Conservation (phyloP, 2,329 filamentous ascomycete genomes). For the Elsinoe arachidis region DNA sequence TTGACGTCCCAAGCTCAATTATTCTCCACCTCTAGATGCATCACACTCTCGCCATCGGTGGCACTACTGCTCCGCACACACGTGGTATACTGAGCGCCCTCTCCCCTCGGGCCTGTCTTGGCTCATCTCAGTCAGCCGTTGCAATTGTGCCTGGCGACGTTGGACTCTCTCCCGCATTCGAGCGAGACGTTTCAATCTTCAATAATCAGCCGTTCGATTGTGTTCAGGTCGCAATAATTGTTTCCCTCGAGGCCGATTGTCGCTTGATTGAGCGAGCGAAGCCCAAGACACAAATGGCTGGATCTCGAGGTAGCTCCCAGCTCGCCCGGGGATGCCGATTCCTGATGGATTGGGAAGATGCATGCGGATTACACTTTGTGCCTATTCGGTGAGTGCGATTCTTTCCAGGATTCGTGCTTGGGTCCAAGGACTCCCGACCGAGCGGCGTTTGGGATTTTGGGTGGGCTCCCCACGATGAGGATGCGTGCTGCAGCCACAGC, state of each 20-base stretch:
- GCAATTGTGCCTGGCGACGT: constrained; percentile 13
- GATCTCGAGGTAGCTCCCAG: not conserved
- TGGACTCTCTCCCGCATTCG: constrained; percentile 4
- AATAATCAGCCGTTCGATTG: constrained; percentile 14
- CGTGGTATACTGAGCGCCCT: not conserved
- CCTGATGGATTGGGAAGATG: constrained; percentile 10
- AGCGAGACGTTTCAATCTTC: constrained; percentile 13
- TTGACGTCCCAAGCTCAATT: not conserved
- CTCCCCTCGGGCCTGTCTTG: not conserved
- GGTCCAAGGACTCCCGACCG: not conserved
- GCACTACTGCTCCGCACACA: not conserved
- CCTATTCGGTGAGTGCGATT: constrained; percentile 6
- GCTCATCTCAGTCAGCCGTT: constrained; percentile 13
- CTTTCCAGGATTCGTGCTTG: not conserved
- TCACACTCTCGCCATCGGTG: not conserved
- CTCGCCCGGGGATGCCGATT: constrained; percentile 10
- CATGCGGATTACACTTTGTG: constrained; percentile 6
- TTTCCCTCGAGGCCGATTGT: not conserved
- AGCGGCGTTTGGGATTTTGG: constrained; percentile 7
- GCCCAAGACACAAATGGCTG: not conserved
- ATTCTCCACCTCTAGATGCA: not conserved
- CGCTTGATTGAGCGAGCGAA: not conserved
- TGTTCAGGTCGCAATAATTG: constrained; percentile 9
- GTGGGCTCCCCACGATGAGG: constrained; percentile 7
- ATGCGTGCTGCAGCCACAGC: constrained; percentile 10